Conservation (phyloP, 2,329 filamentous ascomycete genomes). For the Aspergillus felis region DNA sequence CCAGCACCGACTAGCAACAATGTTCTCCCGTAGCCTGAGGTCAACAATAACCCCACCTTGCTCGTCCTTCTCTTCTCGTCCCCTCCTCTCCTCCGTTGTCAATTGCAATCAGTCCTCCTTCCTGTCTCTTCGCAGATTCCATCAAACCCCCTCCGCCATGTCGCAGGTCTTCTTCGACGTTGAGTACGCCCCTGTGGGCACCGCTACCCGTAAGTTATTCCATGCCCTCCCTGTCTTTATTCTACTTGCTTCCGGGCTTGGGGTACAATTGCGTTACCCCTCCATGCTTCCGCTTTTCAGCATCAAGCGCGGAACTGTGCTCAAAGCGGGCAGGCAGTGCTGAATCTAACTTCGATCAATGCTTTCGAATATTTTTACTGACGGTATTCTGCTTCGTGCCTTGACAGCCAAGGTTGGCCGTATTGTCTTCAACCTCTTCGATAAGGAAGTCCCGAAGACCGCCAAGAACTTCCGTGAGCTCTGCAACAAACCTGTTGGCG, state of each 20-base stretch:
- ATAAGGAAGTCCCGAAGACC: slow-evolving; percentile 84
- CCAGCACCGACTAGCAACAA: slow-evolving; percentile 24
- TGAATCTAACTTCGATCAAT: background rate
- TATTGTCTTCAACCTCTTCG: slow-evolving; percentile 86
- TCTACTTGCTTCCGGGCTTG: slow-evolving; percentile 10
- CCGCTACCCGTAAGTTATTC: slow-evolving; percentile 25
- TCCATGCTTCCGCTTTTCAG: background rate
- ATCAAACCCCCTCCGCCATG: slow-evolving; percentile 70
- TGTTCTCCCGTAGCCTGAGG: slow-evolving; percentile 40
- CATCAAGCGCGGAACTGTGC: background rate
- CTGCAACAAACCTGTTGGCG: slow-evolving; percentile 75
- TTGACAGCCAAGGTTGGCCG: slow-evolving; percentile 65
- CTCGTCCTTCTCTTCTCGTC: slow-evolving; percentile 35
- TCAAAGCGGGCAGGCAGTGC: background rate
- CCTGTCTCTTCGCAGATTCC: slow-evolving; percentile 50
- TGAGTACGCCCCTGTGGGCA: slow-evolving; percentile 49
- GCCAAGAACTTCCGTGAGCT: slow-evolving; percentile 79
- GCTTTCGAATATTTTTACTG: slow-evolving; percentile 19
- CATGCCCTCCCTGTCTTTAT: slow-evolving; percentile 6
- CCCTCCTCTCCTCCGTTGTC: slow-evolving; percentile 31
- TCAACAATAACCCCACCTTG: slow-evolving; percentile 44
- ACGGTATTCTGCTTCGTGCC: slow-evolving; percentile 13
- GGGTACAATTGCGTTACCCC: slow-evolving; percentile 12
- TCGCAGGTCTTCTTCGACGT: slow-evolving; percentile 71
- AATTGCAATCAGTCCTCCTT: slow-evolving; percentile 26